Evolutionary conservation across 306 rosid genomes (phyloP).

Genomic region (Sphenostylis stenocarpa): DNA sequence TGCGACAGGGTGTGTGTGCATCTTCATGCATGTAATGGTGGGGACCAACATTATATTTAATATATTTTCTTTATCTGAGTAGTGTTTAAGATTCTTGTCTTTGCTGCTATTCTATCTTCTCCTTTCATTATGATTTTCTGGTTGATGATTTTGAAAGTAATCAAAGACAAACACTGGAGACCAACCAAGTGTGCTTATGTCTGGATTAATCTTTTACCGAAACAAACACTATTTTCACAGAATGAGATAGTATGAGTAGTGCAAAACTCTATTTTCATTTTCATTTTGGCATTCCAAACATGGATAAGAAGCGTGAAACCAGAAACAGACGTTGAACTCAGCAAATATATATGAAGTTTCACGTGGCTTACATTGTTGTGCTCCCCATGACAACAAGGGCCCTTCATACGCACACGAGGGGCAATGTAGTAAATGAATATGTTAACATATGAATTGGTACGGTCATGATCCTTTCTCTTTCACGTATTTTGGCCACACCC

Average conservation of each 20-base stretch:
- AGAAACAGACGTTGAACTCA: no score
- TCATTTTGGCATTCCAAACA: no score
- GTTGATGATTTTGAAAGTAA: background rate
- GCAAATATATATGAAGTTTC: no score
- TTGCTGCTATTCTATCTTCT: background rate
- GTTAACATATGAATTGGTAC: background rate
- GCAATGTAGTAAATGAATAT: background rate
- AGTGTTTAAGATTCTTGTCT: constrained; percentile 21
- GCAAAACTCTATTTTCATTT: no score
- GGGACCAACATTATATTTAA: constrained; percentile 30
- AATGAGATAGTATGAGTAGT: background rate
- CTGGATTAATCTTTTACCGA: background rate
- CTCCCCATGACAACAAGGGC: background rate
- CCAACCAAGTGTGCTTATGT: background rate
- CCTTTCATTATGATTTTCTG: background rate
- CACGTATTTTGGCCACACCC: constrained; percentile 9
- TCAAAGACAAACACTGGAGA: background rate
- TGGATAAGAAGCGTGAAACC: no score
- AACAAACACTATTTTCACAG: background rate
- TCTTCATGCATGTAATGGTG: background rate
- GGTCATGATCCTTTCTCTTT: background rate
- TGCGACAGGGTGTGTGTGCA: background rate
- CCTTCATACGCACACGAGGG: background rate
- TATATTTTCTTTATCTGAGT: background rate
- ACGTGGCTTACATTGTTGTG: background rate